Percentiles rank a stretch among this genome's conserved stretches.
phyloP scores from a whole-genome alignment of 306 rosid species.

The Cucurbita maxima region DNA sequence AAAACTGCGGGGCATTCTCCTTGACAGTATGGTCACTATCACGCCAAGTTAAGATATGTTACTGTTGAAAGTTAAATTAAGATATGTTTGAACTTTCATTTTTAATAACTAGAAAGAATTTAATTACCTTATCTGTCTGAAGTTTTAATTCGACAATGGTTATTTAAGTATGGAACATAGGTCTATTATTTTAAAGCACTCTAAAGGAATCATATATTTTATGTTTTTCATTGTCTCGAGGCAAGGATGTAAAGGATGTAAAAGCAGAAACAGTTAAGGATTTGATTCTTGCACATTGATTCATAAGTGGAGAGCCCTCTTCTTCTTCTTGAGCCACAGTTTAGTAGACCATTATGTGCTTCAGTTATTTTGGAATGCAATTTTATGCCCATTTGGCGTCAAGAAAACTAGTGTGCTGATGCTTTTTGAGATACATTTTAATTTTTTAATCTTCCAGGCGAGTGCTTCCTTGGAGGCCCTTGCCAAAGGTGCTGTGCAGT shows the following conservation, averaged over 20 bases:
- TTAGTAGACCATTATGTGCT: background rate
- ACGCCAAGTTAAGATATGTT: background rate
- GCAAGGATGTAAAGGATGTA: background rate
- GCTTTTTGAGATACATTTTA: slow-evolving; percentile 7
- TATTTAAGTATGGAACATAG: background rate
- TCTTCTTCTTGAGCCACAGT: background rate
- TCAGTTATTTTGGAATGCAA: background rate
- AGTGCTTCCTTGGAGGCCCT: slow-evolving; percentile 98
- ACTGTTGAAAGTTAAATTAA: no score
- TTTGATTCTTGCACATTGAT: background rate
- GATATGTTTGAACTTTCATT: background rate
- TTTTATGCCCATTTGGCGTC: background rate
- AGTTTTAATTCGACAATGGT: background rate
- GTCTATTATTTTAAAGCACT: background rate
- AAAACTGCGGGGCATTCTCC: background rate
- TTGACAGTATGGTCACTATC: background rate
- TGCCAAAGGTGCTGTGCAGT: slow-evolving; percentile 92
- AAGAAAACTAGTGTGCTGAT: background rate
- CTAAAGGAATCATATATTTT: background rate
- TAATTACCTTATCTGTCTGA: background rate
- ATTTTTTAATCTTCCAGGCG: slow-evolving; percentile 32
- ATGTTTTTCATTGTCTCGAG: background rate
- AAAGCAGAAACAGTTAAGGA: background rate
- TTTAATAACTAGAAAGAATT: background rate
- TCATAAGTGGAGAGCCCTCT: background rate